Evolutionary conservation across 345 rosid genomes (phyloP).

Genomic region (Kandelia obovata): DNA sequence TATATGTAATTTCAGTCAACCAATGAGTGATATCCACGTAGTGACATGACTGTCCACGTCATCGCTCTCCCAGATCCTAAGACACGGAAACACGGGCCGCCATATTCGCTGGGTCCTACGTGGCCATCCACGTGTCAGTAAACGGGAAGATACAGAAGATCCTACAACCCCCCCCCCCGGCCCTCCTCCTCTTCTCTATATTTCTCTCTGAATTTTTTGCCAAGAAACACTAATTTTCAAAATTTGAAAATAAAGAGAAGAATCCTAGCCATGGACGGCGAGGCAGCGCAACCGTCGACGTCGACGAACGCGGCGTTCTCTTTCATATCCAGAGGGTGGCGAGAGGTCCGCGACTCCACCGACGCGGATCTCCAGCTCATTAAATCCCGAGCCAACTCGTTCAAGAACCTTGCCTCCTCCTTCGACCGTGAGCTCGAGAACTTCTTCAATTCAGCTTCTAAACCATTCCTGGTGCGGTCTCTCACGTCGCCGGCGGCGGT

Average conservation of each 20-base stretch:
- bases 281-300: slow-evolving; percentile 17
- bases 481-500: slow-evolving; percentile 26
- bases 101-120: slow-evolving; percentile 26
- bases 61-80: slow-evolving; percentile 10
- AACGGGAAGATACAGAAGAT: slow-evolving; percentile 29
- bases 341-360: slow-evolving; percentile 87
- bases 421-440: slow-evolving; percentile 88
- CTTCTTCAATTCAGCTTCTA: slow-evolving; percentile 64
- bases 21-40: slow-evolving; percentile 23
- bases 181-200: neutral
- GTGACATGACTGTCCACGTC: slow-evolving; percentile 20
- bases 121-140: slow-evolving; percentile 44
- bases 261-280: slow-evolving; percentile 43
- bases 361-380: slow-evolving; percentile 89
- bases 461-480: slow-evolving; percentile 50
- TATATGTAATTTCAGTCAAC: neutral
- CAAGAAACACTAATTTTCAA: no score
- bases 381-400: slow-evolving; percentile 76
- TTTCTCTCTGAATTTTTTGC: no score
- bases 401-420: slow-evolving; percentile 76
- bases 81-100: neutral
- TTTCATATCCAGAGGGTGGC: slow-evolving; percentile 78
- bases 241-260: no score
- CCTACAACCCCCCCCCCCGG: neutral
- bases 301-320: slow-evolving; percentile 59